A percentile compares a stretch with the other conserved stretches of the same genome.
These are phyloP conservation scores for Globisporangium parvum DNA, from an alignment of 352 stramenopile species.

Conservation along the genomic window DNA sequence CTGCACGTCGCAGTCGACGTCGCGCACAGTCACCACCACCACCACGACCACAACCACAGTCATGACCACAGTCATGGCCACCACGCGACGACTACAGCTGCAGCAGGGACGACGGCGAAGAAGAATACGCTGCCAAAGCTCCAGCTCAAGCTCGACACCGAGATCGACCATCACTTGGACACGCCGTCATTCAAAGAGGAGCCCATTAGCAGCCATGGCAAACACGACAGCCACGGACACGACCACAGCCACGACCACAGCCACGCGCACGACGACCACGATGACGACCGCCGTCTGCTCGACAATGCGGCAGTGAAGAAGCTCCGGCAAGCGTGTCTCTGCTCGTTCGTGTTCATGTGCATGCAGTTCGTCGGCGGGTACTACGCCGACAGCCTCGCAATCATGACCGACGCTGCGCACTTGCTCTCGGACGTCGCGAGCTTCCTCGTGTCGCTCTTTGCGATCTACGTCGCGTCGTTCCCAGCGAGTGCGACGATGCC, in stretches of 20 bases:
- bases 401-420: conserved; percentile 90
- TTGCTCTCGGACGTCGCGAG: conserved; percentile 71
- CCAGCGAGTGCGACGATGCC: conserved; percentile 66
- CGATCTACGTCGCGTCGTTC: conserved; percentile 64
- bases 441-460: conserved; percentile 80
- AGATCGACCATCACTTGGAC: conserved; percentile 14
- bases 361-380: conserved; percentile 94
- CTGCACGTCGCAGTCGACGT: conserved; percentile 4
- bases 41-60: neutral
- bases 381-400: conserved; percentile 91
- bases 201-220: conserved; percentile 16
- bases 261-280: conserved; percentile 13
- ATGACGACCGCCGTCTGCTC: conserved; percentile 11
- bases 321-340: conserved; percentile 36
- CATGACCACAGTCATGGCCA: conserved; percentile 3
- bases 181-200: conserved; percentile 19
- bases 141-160: conserved; percentile 13
- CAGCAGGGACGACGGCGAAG: neutral
- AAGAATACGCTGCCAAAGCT: conserved; percentile 12
- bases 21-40: neutral
- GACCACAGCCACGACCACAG: conserved; percentile 33
- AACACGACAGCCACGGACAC: conserved; percentile 24
- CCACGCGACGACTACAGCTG: neutral
- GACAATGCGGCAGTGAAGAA: conserved; percentile 30
- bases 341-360: conserved; percentile 93